Percentiles rank a stretch among this genome's conserved stretches.
These are phyloP conservation scores for Mycoemilia scoparia DNA, from an alignment of 192 early-diverging fungal genomes.

Conservation along the genomic window DNA sequence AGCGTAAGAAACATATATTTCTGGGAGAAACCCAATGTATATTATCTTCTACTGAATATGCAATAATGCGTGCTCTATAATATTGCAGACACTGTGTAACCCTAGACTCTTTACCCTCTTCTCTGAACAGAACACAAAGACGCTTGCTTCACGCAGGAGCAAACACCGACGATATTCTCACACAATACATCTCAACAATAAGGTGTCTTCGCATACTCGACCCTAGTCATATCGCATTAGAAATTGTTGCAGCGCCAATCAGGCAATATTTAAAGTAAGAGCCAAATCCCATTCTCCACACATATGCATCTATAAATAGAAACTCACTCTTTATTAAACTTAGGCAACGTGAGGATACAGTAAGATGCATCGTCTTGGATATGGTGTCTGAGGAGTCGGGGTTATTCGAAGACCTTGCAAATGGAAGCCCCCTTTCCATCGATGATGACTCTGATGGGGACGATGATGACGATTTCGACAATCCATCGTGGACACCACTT, in stretches of 20 bases:
- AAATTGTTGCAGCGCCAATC: slow-evolving; percentile 37
- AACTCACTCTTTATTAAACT: slow-evolving; percentile 1
- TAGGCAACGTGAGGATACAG: slow-evolving; percentile 42
- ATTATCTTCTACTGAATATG: too few relatives aligned
- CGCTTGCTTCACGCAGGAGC: slow-evolving; percentile 57
- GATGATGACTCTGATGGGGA: slow-evolving; percentile 14
- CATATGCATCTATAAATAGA: slow-evolving; percentile 3
- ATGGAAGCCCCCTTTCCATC: slow-evolving; percentile 2
- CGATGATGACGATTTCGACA: slow-evolving; percentile 32
- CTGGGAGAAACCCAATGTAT: too few relatives aligned
- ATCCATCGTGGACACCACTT: slow-evolving; percentile 40
- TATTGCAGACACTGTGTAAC: too few relatives aligned
- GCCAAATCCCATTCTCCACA: too few relatives aligned
- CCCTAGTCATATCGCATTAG: slow-evolving; percentile 43
- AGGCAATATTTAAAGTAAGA: slow-evolving; percentile 35
- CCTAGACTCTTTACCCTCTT: slow-evolving; percentile 4
- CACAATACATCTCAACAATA: slow-evolving; percentile 51
- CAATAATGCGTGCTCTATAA: too few relatives aligned
- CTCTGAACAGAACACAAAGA: slow-evolving; percentile 16
- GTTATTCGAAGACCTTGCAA: slow-evolving; percentile 27
- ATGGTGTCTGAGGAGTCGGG: slow-evolving; percentile 46
- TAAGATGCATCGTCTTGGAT: slow-evolving; percentile 41
- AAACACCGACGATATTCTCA: slow-evolving; percentile 45
- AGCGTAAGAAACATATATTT: too few relatives aligned
- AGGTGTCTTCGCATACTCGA: slow-evolving; percentile 49